Evolutionary conservation across 768 basidiomycete species (phyloP).

Genomic region (Lentinula guzmanii): DNA sequence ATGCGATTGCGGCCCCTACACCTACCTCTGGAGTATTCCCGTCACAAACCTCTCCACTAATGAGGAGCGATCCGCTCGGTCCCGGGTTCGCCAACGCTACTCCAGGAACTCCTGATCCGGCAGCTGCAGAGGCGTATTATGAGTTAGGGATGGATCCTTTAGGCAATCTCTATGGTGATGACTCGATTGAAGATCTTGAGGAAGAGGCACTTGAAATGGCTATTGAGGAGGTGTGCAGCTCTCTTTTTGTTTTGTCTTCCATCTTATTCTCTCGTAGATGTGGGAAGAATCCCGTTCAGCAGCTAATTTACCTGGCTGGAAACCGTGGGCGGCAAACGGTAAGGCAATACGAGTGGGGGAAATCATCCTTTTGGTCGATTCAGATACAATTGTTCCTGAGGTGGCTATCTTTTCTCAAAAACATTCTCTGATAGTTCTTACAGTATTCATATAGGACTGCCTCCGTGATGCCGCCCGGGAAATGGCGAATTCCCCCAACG

Average conservation of each 20-base stretch:
- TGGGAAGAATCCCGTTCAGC: slow-evolving; percentile 37
- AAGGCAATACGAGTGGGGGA: slow-evolving; percentile 67
- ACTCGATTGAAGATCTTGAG: slow-evolving; percentile 38
- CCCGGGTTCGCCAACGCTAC: slow-evolving; percentile 9
- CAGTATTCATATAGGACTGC: slow-evolving; percentile 41
- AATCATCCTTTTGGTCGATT: slow-evolving; percentile 74
- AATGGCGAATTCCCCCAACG: slow-evolving; percentile 64
- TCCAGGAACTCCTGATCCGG: slow-evolving; percentile 16
- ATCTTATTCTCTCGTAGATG: slow-evolving; percentile 14
- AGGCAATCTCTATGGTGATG: slow-evolving; percentile 18
- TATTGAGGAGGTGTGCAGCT: slow-evolving; percentile 46
- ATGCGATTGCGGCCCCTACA: background rate
- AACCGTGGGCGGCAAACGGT: slow-evolving; percentile 74
- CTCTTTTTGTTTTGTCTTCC: background rate
- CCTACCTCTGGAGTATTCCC: background rate
- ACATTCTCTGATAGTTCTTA: slow-evolving; percentile 8
- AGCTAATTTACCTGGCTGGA: slow-evolving; percentile 23
- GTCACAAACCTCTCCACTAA: background rate
- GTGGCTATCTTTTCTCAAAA: slow-evolving; percentile 11
- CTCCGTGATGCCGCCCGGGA: slow-evolving; percentile 83
- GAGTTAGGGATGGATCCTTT: background rate
- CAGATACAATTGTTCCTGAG: slow-evolving; percentile 72
- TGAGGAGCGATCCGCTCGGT: background rate
- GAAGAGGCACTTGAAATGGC: slow-evolving; percentile 68
- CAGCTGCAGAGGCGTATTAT: slow-evolving; percentile 7